Evolutionary conservation across 1,139 yeast genomes (phyloP).

Genomic region (Taiozyma sp.): DNA sequence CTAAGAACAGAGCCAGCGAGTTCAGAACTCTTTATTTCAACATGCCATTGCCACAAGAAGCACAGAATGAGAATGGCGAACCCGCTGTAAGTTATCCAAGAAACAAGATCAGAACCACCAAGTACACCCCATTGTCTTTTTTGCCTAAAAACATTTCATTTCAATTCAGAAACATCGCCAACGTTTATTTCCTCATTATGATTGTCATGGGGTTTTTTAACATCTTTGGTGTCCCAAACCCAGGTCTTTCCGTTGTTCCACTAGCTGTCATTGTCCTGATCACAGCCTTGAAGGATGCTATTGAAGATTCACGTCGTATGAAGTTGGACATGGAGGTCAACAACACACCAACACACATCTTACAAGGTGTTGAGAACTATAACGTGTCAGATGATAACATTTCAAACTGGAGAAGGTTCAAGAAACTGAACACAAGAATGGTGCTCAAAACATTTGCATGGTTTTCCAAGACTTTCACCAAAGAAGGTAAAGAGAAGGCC

Average conservation of each 20-base stretch:
- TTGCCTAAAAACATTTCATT: conserved; percentile 75
- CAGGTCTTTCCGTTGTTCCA: conserved; percentile 91
- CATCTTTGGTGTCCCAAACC: conserved; percentile 87
- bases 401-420: conserved; percentile 57
- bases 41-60: conserved; percentile 58
- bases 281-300: conserved; percentile 89
- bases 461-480: conserved; percentile 27
- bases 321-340: conserved; percentile 79
- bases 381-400: conserved; percentile 71
- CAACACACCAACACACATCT: conserved; percentile 77
- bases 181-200: conserved; percentile 76
- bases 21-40: conserved; percentile 62
- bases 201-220: conserved; percentile 84
- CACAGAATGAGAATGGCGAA: conserved; percentile 56
- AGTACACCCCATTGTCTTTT: conserved; percentile 87
- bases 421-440: conserved; percentile 43
- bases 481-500: conserved; percentile 26
- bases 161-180: conserved; percentile 90
- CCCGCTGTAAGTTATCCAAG: conserved; percentile 63
- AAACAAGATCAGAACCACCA: conserved; percentile 93
- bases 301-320: conserved; percentile 89
- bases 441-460: conserved; percentile 26
- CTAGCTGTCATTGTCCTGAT: conserved; percentile 84
- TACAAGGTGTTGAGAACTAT: conserved; percentile 65
- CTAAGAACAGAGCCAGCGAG: conserved; percentile 19